These are phyloP conservation scores for Aspergillus aculeatus DNA, from an alignment of 2,329 filamentous ascomycete species.

Conservation along the genomic window DNA sequence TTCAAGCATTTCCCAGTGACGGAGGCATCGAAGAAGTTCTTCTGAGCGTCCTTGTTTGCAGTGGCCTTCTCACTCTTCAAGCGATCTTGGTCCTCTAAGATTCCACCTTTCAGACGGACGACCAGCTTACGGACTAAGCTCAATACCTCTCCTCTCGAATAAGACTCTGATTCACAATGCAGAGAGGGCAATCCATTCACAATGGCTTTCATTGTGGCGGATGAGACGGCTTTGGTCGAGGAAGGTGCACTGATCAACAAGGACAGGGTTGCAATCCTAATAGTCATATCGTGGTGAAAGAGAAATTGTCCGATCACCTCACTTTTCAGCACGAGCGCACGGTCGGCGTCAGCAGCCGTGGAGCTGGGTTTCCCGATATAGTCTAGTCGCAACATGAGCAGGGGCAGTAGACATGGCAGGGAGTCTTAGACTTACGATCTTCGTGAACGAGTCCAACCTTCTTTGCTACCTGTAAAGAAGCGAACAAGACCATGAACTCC, in stretches of 20 bases:
- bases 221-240: conserved; percentile 70
- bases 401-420: background rate
- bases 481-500: conserved; percentile 61
- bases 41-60: conserved; percentile 16
- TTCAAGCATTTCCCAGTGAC: conserved; percentile 57
- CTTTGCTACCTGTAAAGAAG: conserved; percentile 69
- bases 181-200: conserved; percentile 66
- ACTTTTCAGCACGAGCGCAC: conserved; percentile 35
- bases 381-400: conserved; percentile 23
- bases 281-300: conserved; percentile 56
- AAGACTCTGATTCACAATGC: conserved; percentile 81
- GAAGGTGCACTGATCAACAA: conserved; percentile 74
- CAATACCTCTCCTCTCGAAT: conserved; percentile 78
- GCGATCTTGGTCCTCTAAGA: conserved; percentile 40
- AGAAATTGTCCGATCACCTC: conserved; percentile 39
- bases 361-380: conserved; percentile 24
- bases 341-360: conserved; percentile 13
- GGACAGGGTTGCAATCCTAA: conserved; percentile 77
- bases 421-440: conserved; percentile 49
- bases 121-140: conserved; percentile 73
- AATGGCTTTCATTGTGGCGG: conserved; percentile 61
- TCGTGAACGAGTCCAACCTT: conserved; percentile 69
- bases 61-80: conserved; percentile 23
- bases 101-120: conserved; percentile 68
- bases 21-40: conserved; percentile 52